Base-by-base conservation (phyloP, 176 grass and related monocot genomes). In the Calamus simplicifolius region DNA sequence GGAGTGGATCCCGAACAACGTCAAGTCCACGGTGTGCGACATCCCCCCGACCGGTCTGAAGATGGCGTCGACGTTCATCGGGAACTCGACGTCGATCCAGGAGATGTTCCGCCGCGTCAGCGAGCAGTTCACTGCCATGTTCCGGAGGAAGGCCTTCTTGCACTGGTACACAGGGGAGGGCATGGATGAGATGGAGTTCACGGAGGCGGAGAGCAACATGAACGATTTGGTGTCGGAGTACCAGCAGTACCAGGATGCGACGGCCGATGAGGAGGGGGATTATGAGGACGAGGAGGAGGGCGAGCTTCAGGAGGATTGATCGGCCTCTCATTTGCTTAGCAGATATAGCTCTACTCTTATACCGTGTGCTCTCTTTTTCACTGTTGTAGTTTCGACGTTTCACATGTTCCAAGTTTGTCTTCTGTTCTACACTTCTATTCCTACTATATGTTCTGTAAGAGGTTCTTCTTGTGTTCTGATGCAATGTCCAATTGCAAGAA, bases 161-260 rank as follows among this genome's bases (percentile, higher is more conserved):
- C 89, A 88, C 28, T 94, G 84, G 89, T 94, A 94, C 84, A 87
- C 79, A 0, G 79, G 72, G n/a, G 79, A 81, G 27, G 87, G 79
- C 21, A 86, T 85, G 81, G 82, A 85, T 51, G 86, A 96, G 86
- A 96, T 96, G 91, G 86, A 96, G 75, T 96, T 96, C 77, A 96
- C 91, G 6, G 91, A 96, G 75, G 86, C 91, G 0, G 91, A 96
- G 75, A 96, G 91, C 83, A 96, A 96, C 64, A 96, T 96, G 91
- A 96, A 96, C 63, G 91, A 90, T 54, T 80, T 96, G 29, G 91
- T 96, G 4, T 79, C 91, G 0, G 91, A 96, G 77, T 96, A 96
- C 71, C 91, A 96, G 74, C 91, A 96, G 72, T 96, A 96, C 65
- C 91, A 96, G 80, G 92, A 96, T 50, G 92, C 92, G 69, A 81